A percentile compares a stretch with the other conserved stretches of the same genome.
Evolutionary conservation across 805 yeast species (phyloP).

Genomic region (Cyberlindnera maclurae): DNA sequence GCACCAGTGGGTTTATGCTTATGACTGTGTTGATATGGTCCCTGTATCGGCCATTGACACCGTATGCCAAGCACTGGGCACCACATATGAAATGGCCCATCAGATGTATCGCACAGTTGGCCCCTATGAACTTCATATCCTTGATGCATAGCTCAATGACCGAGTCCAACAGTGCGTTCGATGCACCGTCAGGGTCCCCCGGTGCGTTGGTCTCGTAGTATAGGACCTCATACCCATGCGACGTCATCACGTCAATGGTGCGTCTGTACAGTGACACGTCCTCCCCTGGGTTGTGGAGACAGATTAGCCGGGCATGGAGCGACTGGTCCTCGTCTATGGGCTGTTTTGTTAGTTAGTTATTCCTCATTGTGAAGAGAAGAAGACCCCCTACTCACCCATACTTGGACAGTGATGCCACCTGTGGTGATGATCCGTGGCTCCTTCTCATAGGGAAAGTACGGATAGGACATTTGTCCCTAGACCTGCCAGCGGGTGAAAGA

Average conservation of each 20-base stretch:
- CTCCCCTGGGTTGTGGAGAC: slow-evolving; percentile 17
- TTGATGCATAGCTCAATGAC: slow-evolving; percentile 15
- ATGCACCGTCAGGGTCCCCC: background rate
- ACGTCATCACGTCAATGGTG: slow-evolving; percentile 12
- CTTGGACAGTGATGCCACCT: slow-evolving; percentile 22
- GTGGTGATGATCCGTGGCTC: slow-evolving; percentile 12
- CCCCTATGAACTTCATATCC: slow-evolving; percentile 8
- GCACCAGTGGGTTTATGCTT: slow-evolving; percentile 15
- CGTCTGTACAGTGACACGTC: slow-evolving; percentile 10
- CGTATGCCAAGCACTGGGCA: slow-evolving; percentile 13
- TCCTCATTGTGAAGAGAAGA: slow-evolving; percentile 10
- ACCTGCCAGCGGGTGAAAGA: too few species aligned
- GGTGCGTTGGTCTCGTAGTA: slow-evolving; percentile 7
- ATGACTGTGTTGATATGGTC: slow-evolving; percentile 13
- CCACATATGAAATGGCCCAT: slow-evolving; percentile 14
- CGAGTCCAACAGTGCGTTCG: slow-evolving; percentile 12
- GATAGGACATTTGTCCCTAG: slow-evolving; percentile 2
- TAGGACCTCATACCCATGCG: slow-evolving; percentile 15
- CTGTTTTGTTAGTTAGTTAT: slow-evolving; percentile 3
- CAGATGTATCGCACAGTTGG: slow-evolving; percentile 9
- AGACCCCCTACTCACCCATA: slow-evolving; percentile 20
- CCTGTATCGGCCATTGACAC: slow-evolving; percentile 12
- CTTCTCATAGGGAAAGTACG: slow-evolving; percentile 14
- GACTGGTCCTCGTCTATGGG: slow-evolving; percentile 12
- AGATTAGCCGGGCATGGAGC: slow-evolving; percentile 15